Evolutionary conservation across 2,329 filamentous ascomycete genomes (phyloP), one percentile per base, ranked within the genome.

Genomic region (Fusarium beomiforme): DNA sequence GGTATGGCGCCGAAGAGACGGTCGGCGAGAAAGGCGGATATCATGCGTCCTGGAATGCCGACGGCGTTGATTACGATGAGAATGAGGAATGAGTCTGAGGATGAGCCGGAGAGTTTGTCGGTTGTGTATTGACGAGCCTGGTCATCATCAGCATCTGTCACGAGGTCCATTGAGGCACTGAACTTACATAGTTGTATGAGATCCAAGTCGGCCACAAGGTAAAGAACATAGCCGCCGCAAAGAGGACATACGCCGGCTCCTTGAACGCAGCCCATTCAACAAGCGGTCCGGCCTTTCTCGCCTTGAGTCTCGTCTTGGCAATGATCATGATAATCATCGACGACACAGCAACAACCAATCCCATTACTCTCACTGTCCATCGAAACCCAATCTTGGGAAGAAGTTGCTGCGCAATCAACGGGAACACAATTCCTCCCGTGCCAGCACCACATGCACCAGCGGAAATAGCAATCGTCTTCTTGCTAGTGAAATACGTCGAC

Each of bases 361-460:
- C 90, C 67, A 91, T 83, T 0, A 86, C 84, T 0, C 90, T 83
- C n/a, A 91, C 84, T 0, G 90, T 90, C 89, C 90, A 92, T 0
- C 83, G 83, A 73, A 91, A 92, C 0, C 90, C 90, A 6, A 92
- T 80, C 21, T 81, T 82, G 0, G 89, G 87, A 3, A 91, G 79
- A 14, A 92, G 79, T 58, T 89, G 85, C 73, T 85, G 82, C 2
- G 87, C 83, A 21, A 89, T 83, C 3, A 88, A 82, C 0, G 91
- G 90, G 75, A 90, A 93, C 5, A 92, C 83, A 24, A 92, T 80
- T 0, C 90, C 90, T 2, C 91, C 91, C 0, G 87, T 87, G 0
- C 85, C 86, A 29, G 88, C 88, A 2, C 91, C 91, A 0, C 85
- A 86, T 0, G 89, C 88, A 13, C 84, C 84, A 11, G 90, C 83